These are phyloP conservation scores for Aspergillus kassunensis DNA, from an alignment of 495 filamentous ascomycete species.

Conservation along the genomic window DNA sequence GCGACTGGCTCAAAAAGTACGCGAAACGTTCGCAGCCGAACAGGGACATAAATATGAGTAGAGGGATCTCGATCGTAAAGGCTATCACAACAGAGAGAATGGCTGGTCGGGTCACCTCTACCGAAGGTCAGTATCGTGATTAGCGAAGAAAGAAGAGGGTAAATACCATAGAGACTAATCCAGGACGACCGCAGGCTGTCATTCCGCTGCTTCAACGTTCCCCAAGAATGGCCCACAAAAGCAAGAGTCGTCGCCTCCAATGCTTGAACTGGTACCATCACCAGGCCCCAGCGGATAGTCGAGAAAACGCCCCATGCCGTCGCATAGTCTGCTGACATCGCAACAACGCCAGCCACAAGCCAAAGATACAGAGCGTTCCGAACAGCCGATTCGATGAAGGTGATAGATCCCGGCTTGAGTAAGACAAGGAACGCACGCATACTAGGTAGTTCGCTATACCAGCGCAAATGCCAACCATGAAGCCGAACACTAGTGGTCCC, in stretches of 20 bases:
- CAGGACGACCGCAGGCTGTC: slow-evolving; percentile 26
- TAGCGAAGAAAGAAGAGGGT: background rate
- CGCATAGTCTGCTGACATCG: slow-evolving; percentile 59
- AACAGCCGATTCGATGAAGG: slow-evolving; percentile 60
- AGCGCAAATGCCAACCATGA: background rate
- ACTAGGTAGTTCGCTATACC: slow-evolving; percentile 21
- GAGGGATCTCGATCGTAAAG: slow-evolving; percentile 54
- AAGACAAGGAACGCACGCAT: slow-evolving; percentile 47
- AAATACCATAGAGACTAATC: slow-evolving; percentile 33
- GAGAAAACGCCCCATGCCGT: slow-evolving; percentile 75
- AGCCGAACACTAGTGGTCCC: slow-evolving; percentile 23
- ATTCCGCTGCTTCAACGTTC: slow-evolving; percentile 41
- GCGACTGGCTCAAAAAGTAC: slow-evolving; percentile 51
- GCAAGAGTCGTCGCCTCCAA: slow-evolving; percentile 61
- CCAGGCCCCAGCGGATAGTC: slow-evolving; percentile 72
- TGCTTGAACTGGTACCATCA: slow-evolving; percentile 71
- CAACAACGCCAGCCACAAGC: slow-evolving; percentile 62
- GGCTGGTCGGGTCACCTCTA: slow-evolving; percentile 52
- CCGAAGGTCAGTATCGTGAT: background rate
- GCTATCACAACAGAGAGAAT: slow-evolving; percentile 48
- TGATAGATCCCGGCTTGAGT: slow-evolving; percentile 51
- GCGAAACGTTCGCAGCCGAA: slow-evolving; percentile 58
- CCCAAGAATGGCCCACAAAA: slow-evolving; percentile 69
- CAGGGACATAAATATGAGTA: slow-evolving; percentile 59
- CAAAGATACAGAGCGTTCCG: slow-evolving; percentile 71